Evolutionary conservation across 495 filamentous ascomycete species (phyloP).

Genomic region (Tuber brumale): DNA sequence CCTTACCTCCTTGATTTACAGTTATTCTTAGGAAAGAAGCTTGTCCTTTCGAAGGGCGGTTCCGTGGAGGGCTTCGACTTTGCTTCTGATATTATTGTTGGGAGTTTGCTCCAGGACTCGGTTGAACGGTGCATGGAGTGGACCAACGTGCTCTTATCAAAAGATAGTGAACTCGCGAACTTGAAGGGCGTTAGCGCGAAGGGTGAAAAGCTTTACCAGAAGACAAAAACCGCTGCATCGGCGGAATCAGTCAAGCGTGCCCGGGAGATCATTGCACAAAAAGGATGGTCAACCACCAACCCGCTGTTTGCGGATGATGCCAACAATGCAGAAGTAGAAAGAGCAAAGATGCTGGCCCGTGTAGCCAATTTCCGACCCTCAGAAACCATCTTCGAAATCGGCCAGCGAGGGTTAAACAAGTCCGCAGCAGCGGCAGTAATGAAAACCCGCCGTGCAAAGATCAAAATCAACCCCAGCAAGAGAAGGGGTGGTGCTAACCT

Average conservation of each 20-base stretch:
- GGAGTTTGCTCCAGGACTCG: conserved; percentile 59
- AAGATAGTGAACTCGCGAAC: conserved; percentile 63
- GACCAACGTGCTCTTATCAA: conserved; percentile 66
- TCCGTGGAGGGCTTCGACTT: conserved; percentile 57
- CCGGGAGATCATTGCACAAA: conserved; percentile 62
- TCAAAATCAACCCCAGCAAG: conserved; percentile 45
- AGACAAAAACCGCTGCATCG: conserved; percentile 81
- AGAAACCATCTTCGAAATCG: conserved; percentile 92
- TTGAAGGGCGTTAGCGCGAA: conserved; percentile 70
- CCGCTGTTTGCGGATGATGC: conserved; percentile 65
- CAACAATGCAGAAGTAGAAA: conserved; percentile 58
- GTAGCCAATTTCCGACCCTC: conserved; percentile 79
- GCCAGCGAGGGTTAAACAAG: conserved; percentile 58
- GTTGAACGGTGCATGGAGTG: conserved; percentile 70
- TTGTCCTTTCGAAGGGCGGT: conserved; percentile 51
- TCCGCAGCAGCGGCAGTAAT: conserved; percentile 74
- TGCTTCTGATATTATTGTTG: conserved; percentile 72
- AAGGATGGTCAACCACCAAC: conserved; percentile 64
- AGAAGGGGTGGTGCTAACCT: conserved; percentile 42
- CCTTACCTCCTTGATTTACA: conserved; percentile 94
- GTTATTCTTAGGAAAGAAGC: conserved; percentile 75
- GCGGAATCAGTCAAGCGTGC: conserved; percentile 77
- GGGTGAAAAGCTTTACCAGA: conserved; percentile 86
- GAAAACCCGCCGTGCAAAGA: conserved; percentile 58
- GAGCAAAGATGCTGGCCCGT: conserved; percentile 74